Conservation (phyloP, 192 early-diverging fungal species). For the Coemansia sp. region DNA sequence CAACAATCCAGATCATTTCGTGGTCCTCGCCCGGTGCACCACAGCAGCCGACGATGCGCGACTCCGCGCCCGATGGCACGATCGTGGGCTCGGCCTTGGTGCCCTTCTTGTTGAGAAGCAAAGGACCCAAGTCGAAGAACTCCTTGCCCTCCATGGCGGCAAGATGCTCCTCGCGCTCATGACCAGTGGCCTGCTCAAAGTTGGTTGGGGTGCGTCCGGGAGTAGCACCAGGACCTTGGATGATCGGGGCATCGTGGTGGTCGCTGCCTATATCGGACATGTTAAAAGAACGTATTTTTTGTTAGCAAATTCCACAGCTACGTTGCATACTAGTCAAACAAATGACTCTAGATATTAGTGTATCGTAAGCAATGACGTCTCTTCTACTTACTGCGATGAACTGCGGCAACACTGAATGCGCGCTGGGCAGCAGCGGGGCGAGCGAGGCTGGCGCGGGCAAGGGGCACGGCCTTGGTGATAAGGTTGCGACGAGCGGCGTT, state of each 20-base stretch:
- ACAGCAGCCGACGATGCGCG: constrained; percentile 88
- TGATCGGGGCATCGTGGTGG: constrained; percentile 23
- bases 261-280: constrained; percentile 8
- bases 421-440: constrained; percentile 10
- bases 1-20: constrained; percentile 85
- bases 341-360: too few species aligned
- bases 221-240: constrained; percentile 62
- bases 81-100: constrained; percentile 85
- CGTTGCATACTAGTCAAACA: not conserved
- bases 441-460: constrained; percentile 5
- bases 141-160: constrained; percentile 81
- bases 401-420: constrained; percentile 24
- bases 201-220: constrained; percentile 76
- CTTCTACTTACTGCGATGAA: constrained; percentile 19
- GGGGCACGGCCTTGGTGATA: constrained; percentile 13
- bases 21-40: constrained; percentile 94
- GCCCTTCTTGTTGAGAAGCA: constrained; percentile 68
- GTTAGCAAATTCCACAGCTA: not conserved
- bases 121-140: constrained; percentile 83
- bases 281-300: not conserved
- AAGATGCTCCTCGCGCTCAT: constrained; percentile 87
- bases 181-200: constrained; percentile 86
- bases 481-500: constrained; percentile 38
- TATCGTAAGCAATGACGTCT: not conserved
- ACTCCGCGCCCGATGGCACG: constrained; percentile 74